Conservation (phyloP, 768 basidiomycete species). For the Psilocybe cyanescens region DNA sequence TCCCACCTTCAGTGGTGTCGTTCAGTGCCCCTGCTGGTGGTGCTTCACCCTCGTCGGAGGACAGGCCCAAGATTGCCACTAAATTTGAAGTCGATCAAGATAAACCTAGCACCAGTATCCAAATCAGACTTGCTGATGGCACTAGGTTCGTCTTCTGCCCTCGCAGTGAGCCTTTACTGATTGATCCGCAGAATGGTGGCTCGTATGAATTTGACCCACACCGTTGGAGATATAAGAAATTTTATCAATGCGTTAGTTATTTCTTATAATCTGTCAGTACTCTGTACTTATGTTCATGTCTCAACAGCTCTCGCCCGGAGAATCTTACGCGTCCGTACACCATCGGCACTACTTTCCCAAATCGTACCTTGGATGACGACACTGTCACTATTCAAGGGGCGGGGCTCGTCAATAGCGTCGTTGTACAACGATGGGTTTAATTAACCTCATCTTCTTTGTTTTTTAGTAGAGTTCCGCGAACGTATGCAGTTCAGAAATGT, state of each 20-base stretch:
- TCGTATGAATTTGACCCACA: slow-evolving; percentile 91
- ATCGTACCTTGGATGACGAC: slow-evolving; percentile 68
- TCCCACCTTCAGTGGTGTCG: slow-evolving; percentile 34
- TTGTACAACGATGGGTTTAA: slow-evolving; percentile 80
- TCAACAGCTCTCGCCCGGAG: slow-evolving; percentile 69
- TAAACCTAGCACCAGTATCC: slow-evolving; percentile 85
- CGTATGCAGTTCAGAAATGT: background rate
- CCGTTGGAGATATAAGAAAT: slow-evolving; percentile 79
- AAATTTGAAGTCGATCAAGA: slow-evolving; percentile 83
- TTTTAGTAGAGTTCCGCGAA: background rate
- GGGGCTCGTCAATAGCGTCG: slow-evolving; percentile 77
- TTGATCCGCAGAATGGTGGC: slow-evolving; percentile 63
- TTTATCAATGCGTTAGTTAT: slow-evolving; percentile 88
- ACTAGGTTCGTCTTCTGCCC: slow-evolving; percentile 58
- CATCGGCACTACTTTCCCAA: slow-evolving; percentile 91
- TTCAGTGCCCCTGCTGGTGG: slow-evolving; percentile 15
- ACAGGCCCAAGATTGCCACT: slow-evolving; percentile 43
- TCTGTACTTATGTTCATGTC: background rate
- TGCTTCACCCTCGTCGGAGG: slow-evolving; percentile 16
- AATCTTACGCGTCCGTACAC: slow-evolving; percentile 66
- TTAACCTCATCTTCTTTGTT: background rate
- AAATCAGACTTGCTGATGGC: slow-evolving; percentile 90
- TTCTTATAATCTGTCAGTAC: background rate
- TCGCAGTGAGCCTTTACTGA: background rate
- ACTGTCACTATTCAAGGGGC: slow-evolving; percentile 71